Evolutionary conservation across 1,139 yeast species (phyloP), one percentile per base, ranked within the genome.

Genomic region (Lodderomyces margitis): DNA sequence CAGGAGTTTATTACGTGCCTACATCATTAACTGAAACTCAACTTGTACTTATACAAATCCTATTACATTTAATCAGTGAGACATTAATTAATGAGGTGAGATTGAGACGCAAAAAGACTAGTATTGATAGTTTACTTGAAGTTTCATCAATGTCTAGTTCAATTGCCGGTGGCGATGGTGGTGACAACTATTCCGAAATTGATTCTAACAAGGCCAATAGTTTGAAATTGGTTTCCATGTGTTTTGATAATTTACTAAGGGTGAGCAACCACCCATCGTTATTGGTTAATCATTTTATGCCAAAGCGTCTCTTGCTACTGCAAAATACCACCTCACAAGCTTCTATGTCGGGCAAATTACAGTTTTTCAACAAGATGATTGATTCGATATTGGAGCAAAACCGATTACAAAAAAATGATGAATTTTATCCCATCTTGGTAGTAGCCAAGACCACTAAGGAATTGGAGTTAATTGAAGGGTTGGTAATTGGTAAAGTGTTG

Each of bases 251-350:
- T 51, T 56, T 82, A 8, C 56, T 67, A 24, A 69, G 74, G 15
- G 64, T 82, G 0, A 67, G 74, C 2, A 78, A 75, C 51, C 89
- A 85, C 56, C 88, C 91, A 1, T 79, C 83, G 31, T 62, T 84
- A 35, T 56, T 84, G 32, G 89, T 84, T 25, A 87, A 83, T 52
- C 92, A 85, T 57, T 84, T 80, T 52, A 80, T 84, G 55, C 88
- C 92, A 10, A 78, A 81, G 47, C 81, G 81, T 44, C 63, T 84
- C 45, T 57, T 85, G 15, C 61, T 83, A 32, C 75, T 79, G 79
- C 87, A 83, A 48, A 70, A 84, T 1, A 82, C 77, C 45, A 81
- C 78, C 44, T 61, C 75, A 36, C 61, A 83, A 38, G 63, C 71
- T 32, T 62, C 64, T 31, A 66, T 81, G 21, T 78, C 87, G 16